A percentile compares a stretch with the other conserved stretches of the same genome.
phyloP scores from a whole-genome alignment of 345 rosid species.

The Eucalyptus regnans region DNA sequence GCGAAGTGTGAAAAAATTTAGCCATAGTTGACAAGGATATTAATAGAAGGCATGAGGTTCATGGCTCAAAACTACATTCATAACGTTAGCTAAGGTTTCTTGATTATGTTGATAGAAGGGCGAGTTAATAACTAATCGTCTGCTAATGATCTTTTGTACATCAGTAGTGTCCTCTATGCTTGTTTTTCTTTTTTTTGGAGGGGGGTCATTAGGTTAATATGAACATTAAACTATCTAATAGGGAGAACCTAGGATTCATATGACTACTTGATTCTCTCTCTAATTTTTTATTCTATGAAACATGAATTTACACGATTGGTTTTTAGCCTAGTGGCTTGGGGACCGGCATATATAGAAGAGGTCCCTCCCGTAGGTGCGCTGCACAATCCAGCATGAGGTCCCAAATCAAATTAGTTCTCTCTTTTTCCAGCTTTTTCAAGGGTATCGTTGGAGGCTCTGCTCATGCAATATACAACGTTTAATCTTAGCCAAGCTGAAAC shows the following conservation, averaged over 20 bases:
- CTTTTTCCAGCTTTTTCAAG: not conserved
- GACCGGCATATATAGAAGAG: not conserved
- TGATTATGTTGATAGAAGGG: not conserved
- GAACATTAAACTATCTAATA: not conserved
- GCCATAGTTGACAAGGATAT: not conserved
- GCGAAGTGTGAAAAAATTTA: not conserved
- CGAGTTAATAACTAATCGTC: rapidly evolving
- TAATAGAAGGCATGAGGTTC: not conserved
- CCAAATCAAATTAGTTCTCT: not conserved
- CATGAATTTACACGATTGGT: not conserved
- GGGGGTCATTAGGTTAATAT: not conserved
- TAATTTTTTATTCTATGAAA: not conserved
- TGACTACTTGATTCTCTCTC: not conserved
- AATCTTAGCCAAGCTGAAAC: not conserved
- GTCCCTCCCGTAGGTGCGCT: not conserved
- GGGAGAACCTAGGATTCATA: not conserved
- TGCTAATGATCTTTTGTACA: not conserved
- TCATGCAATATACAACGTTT: not conserved
- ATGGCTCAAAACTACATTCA: not conserved
- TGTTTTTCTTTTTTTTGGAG: not conserved
- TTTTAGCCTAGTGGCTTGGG: not conserved
- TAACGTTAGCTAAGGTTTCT: not conserved
- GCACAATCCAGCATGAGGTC: not conserved
- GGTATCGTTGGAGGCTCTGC: not conserved
- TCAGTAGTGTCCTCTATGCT: not conserved